Base-by-base conservation (phyloP, 768 basidiomycete species). In the Tulasnella sp. region DNA sequence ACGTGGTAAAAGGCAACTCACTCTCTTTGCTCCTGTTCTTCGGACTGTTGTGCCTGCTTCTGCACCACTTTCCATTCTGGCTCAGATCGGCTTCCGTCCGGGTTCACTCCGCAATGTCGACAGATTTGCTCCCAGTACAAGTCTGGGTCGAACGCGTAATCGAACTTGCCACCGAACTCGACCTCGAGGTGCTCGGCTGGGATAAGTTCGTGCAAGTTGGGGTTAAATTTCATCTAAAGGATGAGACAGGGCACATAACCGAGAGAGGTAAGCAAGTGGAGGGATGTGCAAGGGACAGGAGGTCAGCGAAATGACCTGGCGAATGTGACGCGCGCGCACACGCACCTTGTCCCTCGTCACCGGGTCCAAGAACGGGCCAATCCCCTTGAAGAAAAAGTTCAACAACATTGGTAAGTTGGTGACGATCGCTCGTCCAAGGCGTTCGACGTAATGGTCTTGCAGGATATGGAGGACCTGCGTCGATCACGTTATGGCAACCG, bases 401-500 rank as follows among this genome's bases (percentile, higher is more conserved):
- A 91, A 84, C 12, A 93, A 83, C 75, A 84, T 80, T 4, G 93
- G 92, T 34, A 94, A 87, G 77, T 94, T 93, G 64, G 90, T 87
- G 65, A 95, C 89, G 42, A 94, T 83, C 35, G 91, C 93, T 14
- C 91, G 86, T 36, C 93, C 93, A 47, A 95, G 86, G 5, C 92
- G 91, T 79, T 94, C 92, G 39, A 90, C 90, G 76, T 95, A 95
- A 78, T 95, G 92, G 75, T 92, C 87, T 78, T 94, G 93, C 47
- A 95, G 83, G 76, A 95, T 93, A 71, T 84, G 82, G 26, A 95
- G 84, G 6, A 90, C 89, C 86, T 87, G n/a, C n/a, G n/a, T n/a
- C n/a, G n/a, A n/a, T n/a, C n/a, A n/a, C n/a, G 59, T 34, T 17
- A 6, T 14, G 12, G 14, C 12, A 59, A 0, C 5, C 52, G 52